Evolutionary conservation across 345 rosid genomes (phyloP).

Genomic region (Aethionema arabicum): DNA sequence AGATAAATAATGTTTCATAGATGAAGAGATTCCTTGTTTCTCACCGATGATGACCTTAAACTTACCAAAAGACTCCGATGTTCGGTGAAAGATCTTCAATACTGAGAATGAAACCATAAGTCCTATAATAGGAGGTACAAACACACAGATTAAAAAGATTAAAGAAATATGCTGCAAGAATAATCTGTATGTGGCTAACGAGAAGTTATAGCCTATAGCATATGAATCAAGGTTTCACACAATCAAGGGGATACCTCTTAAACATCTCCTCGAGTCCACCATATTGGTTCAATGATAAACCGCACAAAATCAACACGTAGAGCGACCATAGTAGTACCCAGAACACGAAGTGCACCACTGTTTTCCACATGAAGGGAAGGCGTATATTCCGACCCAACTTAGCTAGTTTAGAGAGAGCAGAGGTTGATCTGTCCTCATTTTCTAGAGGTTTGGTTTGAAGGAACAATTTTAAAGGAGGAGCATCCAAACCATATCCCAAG

Average conservation of each 20-base stretch:
- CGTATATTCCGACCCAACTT: conserved; percentile 34
- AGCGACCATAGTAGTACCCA: conserved; percentile 73
- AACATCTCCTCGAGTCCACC: conserved; percentile 83
- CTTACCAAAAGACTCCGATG: conserved; percentile 91
- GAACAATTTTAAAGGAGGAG: conserved; percentile 77
- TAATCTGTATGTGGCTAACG: not conserved
- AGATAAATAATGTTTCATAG: conserved; percentile 1
- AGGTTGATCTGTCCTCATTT: conserved; percentile 33
- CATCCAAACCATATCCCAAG: conserved; percentile 81
- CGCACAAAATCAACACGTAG: conserved; percentile 65
- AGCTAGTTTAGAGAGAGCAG: conserved; percentile 30
- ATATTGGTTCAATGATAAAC: conserved; percentile 56
- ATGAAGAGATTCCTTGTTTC: conserved; percentile 3
- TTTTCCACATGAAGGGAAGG: conserved; percentile 57
- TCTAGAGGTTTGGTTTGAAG: conserved; percentile 37
- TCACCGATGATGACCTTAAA: not conserved
- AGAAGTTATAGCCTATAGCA: not conserved
- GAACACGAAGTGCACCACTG: conserved; percentile 55
- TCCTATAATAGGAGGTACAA: conserved; percentile 49
- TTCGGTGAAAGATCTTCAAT: conserved; percentile 94
- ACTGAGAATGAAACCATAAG: conserved; percentile 90
- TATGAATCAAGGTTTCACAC: not conserved
- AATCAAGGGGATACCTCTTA: conserved; percentile 54
- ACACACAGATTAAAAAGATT: conserved; percentile 14
- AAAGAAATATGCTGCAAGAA: not conserved